Evolutionary conservation across 345 rosid species (phyloP), one percentile per base, ranked within the genome.

Genomic region (Murraya paniculata): DNA sequence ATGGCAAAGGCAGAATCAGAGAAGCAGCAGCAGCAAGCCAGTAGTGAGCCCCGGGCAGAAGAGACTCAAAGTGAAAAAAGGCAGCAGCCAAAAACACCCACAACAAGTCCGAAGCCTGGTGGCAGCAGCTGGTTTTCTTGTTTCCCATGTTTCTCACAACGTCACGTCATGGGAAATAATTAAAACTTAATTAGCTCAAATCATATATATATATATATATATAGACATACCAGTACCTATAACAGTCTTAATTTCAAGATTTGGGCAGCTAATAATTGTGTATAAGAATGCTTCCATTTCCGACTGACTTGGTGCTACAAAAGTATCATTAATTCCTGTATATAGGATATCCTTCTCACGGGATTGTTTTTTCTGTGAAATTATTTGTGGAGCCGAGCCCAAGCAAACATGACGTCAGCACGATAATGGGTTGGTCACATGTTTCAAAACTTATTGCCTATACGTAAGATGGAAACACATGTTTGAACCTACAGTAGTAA

Each of bases 51-150:
- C 28, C 28, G 77, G 39, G 75, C 58, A 55, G 68, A 68, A 61
- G 0, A 62, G 38, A 81, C 65, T 31, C 81, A 84, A 70, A 61
- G 7, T 4, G 66, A 61, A 30, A n/a, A 58, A 24, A 2, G 7
- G 61, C 61, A 7, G 61, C 61, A 58, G 61, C 24, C 13, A 21
- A 48, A 7, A 50, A 16, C 39, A 28, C 85, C 71, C 0, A 57
- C 13, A 62, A 78, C 84, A 24, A 67, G 75, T 24, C 45, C 53
- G 21, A 84, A 78, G 73, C 68, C 74, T n/a, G 31, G 61, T 6
- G 45, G 75, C 9, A 65, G 57, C 45, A 41, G 87, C 10, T 86
- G 92, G 89, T 73, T 90, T 78, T 82, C 92, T 48, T 89, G 97
- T 83, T 88, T 91, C 84, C 72, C 83, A 1, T 90, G 90, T 58